Base-by-base conservation (phyloP, 352 stramenopile species). In the Phytophthora pisi region DNA sequence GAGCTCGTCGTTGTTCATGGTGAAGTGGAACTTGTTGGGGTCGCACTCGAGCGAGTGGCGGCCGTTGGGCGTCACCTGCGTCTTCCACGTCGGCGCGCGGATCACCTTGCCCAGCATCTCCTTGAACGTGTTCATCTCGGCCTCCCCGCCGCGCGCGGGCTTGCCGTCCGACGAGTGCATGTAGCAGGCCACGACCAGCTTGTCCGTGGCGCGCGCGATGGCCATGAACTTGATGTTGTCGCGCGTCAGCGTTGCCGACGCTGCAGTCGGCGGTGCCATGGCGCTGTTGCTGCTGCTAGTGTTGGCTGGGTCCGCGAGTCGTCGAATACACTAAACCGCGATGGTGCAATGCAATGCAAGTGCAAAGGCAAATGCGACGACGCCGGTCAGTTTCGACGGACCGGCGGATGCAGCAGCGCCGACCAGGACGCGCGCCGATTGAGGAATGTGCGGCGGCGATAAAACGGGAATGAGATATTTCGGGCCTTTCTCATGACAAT, bases 11-110 rank as follows among this genome's bases (percentile, higher is more conserved):
- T 93, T 93, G 82, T 93, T 84, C 86, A 96, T 93, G 13, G 83
- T 94, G 64, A 94, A 94, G 68, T 96, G 86, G 67, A 94, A 94
- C 74, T 96, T 96, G 74, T 94, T 94, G 11, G 83, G 84, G 58
- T 94, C 84, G 64, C 88, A 94, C 53, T 96, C 86, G 55, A 96
- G 83, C 61, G 88, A 94, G 72, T 96, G 86, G 64, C 86, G 82
- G 46, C 82, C 83, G 64, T 96, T 94, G n/a, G 84, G 88, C 46
- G 83, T 90, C 43, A 96, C 88, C 62, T 96, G 88, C 43, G 86
- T 72, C 79, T 94, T 92, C 86, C 86, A 94, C 72, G 86, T 96
- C 42, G 88, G 86, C 49, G 86, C 86, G 38, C 82, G 82, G 57
- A 94, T 89, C 45, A 96, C 86, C 64, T 94, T 96, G 52, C 65